These are phyloP conservation scores for Drechslerella dactyloides DNA, from an alignment of 2,329 filamentous ascomycete genomes.

Conservation along the genomic window DNA sequence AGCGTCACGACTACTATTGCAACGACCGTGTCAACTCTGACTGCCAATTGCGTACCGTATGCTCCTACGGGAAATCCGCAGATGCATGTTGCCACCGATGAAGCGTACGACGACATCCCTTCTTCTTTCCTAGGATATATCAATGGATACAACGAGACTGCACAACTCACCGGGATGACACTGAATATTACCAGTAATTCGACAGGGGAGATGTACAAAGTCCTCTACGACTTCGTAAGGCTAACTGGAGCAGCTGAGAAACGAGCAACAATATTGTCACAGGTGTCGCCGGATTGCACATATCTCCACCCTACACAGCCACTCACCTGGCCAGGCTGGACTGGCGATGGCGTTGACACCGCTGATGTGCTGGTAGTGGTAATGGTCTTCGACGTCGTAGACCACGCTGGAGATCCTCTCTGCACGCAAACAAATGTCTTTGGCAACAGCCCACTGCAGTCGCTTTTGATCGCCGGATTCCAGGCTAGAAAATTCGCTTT, in stretches of 20 bases:
- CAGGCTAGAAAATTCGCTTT: conserved; percentile 8
- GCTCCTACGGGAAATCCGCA: not conserved
- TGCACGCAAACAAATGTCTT: not conserved
- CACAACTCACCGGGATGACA: not conserved
- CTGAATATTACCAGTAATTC: not conserved
- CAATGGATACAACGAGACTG: conserved; percentile 1
- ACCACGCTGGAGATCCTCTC: too few relatives aligned
- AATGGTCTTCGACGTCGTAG: too few relatives aligned
- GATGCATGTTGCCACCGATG: not conserved
- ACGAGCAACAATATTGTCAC: conserved; percentile 24
- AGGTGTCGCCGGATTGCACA: conserved; percentile 16
- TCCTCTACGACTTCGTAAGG: conserved; percentile 22
- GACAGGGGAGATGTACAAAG: not conserved
- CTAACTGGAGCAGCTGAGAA: conserved; percentile 10
- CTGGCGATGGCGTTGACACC: too few relatives aligned
- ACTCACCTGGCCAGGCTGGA: conserved; percentile 10
- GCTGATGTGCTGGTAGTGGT: too few relatives aligned
- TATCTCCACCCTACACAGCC: conserved; percentile 22
- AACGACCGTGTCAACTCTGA: not conserved
- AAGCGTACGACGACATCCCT: not conserved
- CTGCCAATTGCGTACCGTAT: not conserved
- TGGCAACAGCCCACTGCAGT: conserved; percentile 10
- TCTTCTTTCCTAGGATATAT: not conserved
- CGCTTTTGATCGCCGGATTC: conserved; percentile 18
- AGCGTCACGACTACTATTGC: not conserved